A percentile compares a stretch with the other conserved stretches of the same genome.
These are phyloP conservation scores for Juglanconis juglandina DNA, from an alignment of 2,329 filamentous ascomycete genomes.

Conservation along the genomic window DNA sequence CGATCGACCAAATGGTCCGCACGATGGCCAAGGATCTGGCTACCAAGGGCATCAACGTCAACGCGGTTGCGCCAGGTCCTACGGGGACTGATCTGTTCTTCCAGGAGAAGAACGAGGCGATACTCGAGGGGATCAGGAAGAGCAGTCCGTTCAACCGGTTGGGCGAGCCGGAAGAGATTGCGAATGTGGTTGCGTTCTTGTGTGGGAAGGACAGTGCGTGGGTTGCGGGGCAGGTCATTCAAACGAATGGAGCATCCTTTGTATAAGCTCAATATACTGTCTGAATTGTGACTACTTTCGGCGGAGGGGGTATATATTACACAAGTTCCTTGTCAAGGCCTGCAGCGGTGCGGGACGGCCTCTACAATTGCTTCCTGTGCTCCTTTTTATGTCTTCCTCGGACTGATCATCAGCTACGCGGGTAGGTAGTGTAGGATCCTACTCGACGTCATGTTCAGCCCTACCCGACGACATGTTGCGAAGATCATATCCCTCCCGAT, in stretches of 20 bases:
- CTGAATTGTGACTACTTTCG: too few relatives aligned
- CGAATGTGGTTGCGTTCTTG: constrained; percentile 42
- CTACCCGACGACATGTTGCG: not conserved
- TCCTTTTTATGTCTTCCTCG: not conserved
- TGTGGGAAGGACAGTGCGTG: constrained; percentile 34
- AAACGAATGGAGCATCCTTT: constrained; percentile 38
- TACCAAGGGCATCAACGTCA: constrained; percentile 45
- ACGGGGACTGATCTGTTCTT: constrained; percentile 56
- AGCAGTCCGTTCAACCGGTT: constrained; percentile 43
- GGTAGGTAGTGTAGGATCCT: not conserved
- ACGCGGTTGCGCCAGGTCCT: constrained; percentile 40
- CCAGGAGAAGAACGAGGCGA: constrained; percentile 43
- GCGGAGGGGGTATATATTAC: too few relatives aligned
- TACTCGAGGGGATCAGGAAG: constrained; percentile 39
- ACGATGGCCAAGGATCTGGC: constrained; percentile 54
- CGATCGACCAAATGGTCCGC: constrained; percentile 57
- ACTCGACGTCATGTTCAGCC: not conserved
- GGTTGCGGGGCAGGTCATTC: constrained; percentile 45
- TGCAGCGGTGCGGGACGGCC: too few relatives aligned
- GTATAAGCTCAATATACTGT: not conserved
- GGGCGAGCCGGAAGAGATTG: constrained; percentile 48
- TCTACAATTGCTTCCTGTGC: too few relatives aligned
- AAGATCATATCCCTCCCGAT: not conserved
- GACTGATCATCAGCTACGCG: not conserved
- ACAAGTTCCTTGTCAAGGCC: too few relatives aligned